These are phyloP conservation scores for Penicillium bovifimosum DNA, from an alignment of 495 filamentous ascomycete genomes.

Conservation along the genomic window DNA sequence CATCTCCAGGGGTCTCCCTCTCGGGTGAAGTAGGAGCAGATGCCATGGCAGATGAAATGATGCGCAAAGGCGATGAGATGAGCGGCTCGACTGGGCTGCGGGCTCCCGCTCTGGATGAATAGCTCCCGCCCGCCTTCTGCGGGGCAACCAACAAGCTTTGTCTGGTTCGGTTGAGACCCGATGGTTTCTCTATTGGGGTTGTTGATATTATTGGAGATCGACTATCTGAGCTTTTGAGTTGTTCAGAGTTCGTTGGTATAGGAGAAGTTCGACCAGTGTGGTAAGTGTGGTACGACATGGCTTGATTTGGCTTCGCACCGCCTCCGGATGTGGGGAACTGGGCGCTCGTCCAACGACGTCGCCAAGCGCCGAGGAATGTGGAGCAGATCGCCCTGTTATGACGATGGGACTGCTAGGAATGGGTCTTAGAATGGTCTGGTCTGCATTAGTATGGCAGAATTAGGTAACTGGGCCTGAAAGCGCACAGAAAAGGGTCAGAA, in stretches of 20 bases:
- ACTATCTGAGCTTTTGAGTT: neutral
- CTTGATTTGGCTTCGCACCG: slow-evolving; percentile 26
- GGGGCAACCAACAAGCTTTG: slow-evolving; percentile 20
- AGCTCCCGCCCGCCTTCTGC: slow-evolving; percentile 37
- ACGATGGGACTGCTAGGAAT: slow-evolving; percentile 9
- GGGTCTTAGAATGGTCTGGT: neutral
- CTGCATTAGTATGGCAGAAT: slow-evolving; percentile 5
- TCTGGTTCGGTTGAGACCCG: slow-evolving; percentile 12
- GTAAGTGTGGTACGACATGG: slow-evolving; percentile 27
- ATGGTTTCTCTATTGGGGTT: neutral
- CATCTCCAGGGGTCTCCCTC: slow-evolving; percentile 14
- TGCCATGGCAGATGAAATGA: slow-evolving; percentile 18
- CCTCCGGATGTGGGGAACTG: slow-evolving; percentile 28
- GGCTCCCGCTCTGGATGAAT: slow-evolving; percentile 8
- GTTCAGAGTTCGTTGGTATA: slow-evolving; percentile 49
- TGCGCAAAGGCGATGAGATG: slow-evolving; percentile 24
- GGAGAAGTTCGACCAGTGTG: slow-evolving; percentile 19
- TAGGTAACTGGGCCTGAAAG: neutral
- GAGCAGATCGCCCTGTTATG: slow-evolving; percentile 21
- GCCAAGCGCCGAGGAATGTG: slow-evolving; percentile 17
- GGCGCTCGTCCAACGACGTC: slow-evolving; percentile 16
- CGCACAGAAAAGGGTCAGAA: neutral
- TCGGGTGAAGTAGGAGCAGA: slow-evolving; percentile 25
- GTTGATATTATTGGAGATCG: neutral
- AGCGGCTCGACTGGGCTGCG: slow-evolving; percentile 20